Conservation (phyloP, 2,329 filamentous ascomycete genomes). For the Ophioceras dolichostomum region DNA sequence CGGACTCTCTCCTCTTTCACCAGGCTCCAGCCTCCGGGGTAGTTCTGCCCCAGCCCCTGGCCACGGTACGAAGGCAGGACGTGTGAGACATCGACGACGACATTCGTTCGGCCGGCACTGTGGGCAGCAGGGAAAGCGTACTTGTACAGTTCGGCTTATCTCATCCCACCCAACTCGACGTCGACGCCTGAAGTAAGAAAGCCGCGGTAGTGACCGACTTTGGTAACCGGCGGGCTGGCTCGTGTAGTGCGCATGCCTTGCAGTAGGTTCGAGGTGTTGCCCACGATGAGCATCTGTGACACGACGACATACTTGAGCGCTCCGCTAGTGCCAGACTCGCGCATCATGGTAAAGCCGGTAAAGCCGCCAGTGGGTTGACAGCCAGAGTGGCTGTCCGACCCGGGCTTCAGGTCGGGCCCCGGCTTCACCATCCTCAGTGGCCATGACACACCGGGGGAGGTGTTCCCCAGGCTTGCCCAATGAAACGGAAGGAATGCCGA, state of each 20-base stretch:
- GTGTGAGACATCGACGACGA: slow-evolving; percentile 57
- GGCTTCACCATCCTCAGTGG: slow-evolving; percentile 38
- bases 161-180: slow-evolving; percentile 43
- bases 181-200: slow-evolving; percentile 40
- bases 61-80: slow-evolving; percentile 45
- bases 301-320: slow-evolving; percentile 59
- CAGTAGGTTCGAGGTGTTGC: slow-evolving; percentile 18
- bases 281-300: slow-evolving; percentile 42
- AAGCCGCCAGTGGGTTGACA: slow-evolving; percentile 37
- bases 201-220: slow-evolving; percentile 50
- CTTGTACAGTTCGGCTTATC: slow-evolving; percentile 43
- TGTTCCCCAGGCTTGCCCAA: slow-evolving; percentile 32
- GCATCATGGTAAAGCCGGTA: slow-evolving; percentile 50
- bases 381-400: slow-evolving; percentile 37
- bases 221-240: slow-evolving; percentile 38
- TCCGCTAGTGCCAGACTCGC: slow-evolving; percentile 56
- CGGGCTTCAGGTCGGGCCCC: slow-evolving; percentile 28
- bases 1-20: slow-evolving; percentile 22
- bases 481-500: no score
- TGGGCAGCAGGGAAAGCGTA: slow-evolving; percentile 36
- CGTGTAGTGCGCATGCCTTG: slow-evolving; percentile 31
- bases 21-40: slow-evolving; percentile 43
- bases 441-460: slow-evolving; percentile 34
- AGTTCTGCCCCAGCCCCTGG: slow-evolving; percentile 30
- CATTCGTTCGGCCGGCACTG: slow-evolving; percentile 17